Conservation (phyloP, 2,329 filamentous ascomycete genomes). For the Sclerotinia borealis region DNA sequence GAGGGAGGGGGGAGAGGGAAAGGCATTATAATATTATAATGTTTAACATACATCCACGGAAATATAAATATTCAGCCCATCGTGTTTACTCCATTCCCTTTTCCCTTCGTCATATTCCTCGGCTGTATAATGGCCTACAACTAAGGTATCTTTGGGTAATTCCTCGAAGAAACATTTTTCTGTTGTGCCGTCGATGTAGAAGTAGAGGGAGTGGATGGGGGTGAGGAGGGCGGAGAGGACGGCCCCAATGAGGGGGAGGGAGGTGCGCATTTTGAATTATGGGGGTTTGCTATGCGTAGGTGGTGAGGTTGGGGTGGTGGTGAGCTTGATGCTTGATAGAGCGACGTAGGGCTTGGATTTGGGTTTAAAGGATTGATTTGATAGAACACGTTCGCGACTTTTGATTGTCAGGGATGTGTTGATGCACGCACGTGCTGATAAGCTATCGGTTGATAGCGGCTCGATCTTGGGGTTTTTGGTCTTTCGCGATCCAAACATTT, state of each 20-base stretch:
- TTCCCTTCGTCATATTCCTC: slow-evolving; percentile 73
- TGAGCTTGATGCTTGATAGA: neutral
- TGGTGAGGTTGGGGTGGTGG: neutral
- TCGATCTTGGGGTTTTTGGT: neutral
- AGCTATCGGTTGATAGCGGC: neutral
- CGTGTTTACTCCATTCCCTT: slow-evolving; percentile 64
- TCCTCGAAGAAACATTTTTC: slow-evolving; percentile 99
- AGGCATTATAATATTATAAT: no score
- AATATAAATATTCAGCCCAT: slow-evolving; percentile 76
- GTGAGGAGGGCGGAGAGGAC: slow-evolving; percentile 53
- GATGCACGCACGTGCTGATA: slow-evolving; percentile 8
- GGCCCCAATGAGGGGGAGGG: slow-evolving; percentile 53
- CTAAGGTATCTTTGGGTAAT: slow-evolving; percentile 91
- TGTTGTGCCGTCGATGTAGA: slow-evolving; percentile 81
- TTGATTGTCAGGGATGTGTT: neutral
- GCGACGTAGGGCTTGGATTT: no score
- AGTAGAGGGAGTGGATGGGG: slow-evolving; percentile 80
- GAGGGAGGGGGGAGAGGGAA: slow-evolving; percentile 1
- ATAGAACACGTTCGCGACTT: slow-evolving; percentile 16
- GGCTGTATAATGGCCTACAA: slow-evolving; percentile 86
- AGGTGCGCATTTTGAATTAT: slow-evolving; percentile 44
- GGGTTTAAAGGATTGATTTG: neutral
- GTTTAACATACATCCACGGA: slow-evolving; percentile 68
- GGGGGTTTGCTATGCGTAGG: neutral
- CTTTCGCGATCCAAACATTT: slow-evolving; percentile 1